Base-by-base conservation (phyloP, 768 basidiomycete species). In the Lactarius deliciosus region DNA sequence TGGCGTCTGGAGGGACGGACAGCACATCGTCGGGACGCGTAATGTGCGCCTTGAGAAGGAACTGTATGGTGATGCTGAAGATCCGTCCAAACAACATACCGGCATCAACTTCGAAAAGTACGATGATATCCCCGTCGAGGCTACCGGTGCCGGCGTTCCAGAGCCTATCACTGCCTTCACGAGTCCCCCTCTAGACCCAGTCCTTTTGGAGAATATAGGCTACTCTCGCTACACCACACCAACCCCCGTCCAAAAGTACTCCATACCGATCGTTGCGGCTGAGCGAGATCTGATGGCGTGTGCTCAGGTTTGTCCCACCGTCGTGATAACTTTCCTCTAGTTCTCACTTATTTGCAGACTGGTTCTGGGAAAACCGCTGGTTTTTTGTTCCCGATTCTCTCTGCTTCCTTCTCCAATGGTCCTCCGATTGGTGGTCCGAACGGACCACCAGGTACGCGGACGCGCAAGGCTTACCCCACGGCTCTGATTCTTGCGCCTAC, bases 81-180 rank as follows among this genome's bases (percentile, higher is more conserved):
- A 98, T 76, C 86, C 89, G 28, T 87, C 86, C 66, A 92, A 92
- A 75, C 91, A 97, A 77, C 89, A 94, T 75, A 96, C 96, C 54
- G 97, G 97, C 69, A 98, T 99, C 81, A 99, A 99, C 81, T 99
- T 99, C 75, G 97, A 99, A 81, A 97, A 97, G 79, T 99, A 98
- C 74, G 97, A 97, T 78, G 96, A 98, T 76, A 99, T 99, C 75
- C 97, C 97, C 69, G 96, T 99, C 72, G 97, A 98, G 80, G 96
- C 96, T 41, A 98, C 96, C 58, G 97, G 97, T 72, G 88, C 89
- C 67, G 92, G 90, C 72, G 96, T 98, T n/a, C 97, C 97, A 68
- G 96, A 98, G 50, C 95, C 97, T 55, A 86, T 98, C 73, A 85
- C 77, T 69, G 84, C 86, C 47, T 99, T 99, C 81, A 90, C 90